Conservation (phyloP, 768 basidiomycete genomes). For the Hydnum rufescens region DNA sequence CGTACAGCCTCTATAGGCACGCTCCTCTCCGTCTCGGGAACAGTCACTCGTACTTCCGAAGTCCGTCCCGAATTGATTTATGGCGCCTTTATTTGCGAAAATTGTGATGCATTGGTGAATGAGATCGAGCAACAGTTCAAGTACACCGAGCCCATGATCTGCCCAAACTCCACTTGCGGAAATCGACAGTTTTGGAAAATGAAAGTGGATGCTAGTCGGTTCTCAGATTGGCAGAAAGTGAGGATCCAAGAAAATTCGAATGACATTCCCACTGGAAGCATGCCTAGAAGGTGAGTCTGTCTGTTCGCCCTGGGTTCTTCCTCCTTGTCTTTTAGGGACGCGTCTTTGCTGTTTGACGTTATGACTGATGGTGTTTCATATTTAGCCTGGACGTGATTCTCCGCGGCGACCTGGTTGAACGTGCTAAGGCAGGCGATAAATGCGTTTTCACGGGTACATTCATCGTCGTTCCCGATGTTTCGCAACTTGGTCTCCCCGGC, state of each 20-base stretch:
- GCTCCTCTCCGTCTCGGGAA: conserved; percentile 87
- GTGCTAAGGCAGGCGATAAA: conserved; percentile 98
- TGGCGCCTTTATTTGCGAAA: conserved; percentile 84
- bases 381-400: conserved; percentile 81
- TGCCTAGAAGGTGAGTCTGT: conserved; percentile 58
- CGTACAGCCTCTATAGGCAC: conserved; percentile 87
- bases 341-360: too few species aligned
- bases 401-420: conserved; percentile 86
- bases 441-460: conserved; percentile 96
- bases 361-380: not conserved
- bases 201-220: conserved; percentile 88
- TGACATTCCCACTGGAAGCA: conserved; percentile 94
- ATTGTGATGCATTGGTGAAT: conserved; percentile 66
- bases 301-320: not conserved
- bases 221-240: conserved; percentile 99
- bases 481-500: conserved; percentile 85
- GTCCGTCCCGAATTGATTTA: conserved; percentile 87
- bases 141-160: conserved; percentile 93
- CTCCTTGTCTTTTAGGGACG: not conserved
- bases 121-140: conserved; percentile 99
- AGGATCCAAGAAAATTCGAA: conserved; percentile 98
- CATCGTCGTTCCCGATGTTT: conserved; percentile 96
- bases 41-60: conserved; percentile 93
- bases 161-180: conserved; percentile 86
- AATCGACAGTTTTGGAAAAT: conserved; percentile 84